A percentile compares a stretch with the other conserved stretches of the same genome.
phyloP scores from a whole-genome alignment of 2,329 filamentous ascomycete species.

The Aspergillus ustus region DNA sequence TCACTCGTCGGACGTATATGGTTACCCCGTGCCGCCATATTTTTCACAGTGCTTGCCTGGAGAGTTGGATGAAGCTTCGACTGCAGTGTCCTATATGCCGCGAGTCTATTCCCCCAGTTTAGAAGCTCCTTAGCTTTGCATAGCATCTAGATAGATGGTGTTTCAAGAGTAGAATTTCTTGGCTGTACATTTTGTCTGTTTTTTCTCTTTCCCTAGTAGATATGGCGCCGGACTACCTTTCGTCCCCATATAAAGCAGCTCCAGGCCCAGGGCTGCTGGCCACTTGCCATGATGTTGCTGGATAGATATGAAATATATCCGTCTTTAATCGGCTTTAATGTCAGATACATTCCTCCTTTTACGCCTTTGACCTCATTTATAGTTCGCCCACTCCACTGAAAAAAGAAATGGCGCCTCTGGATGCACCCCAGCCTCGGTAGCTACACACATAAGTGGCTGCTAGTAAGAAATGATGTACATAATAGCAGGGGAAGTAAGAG shows the following conservation, averaged over 20 bases:
- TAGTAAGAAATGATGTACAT: too few species aligned
- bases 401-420: too few species aligned
- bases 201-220: neutral
- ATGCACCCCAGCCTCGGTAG: too few species aligned
- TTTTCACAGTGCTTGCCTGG: slow-evolving; percentile 88
- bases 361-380: too few species aligned
- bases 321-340: too few species aligned
- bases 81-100: slow-evolving; percentile 95
- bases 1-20: slow-evolving; percentile 88
- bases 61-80: slow-evolving; percentile 94
- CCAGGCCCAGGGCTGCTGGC: neutral
- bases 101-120: slow-evolving; percentile 84
- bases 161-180: neutral
- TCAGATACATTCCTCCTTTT: too few species aligned
- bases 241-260: neutral
- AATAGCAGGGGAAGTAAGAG: too few species aligned
- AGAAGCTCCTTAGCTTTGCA: slow-evolving; percentile 25
- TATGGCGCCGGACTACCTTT: neutral
- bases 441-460: too few species aligned
- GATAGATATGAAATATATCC: too few species aligned
- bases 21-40: slow-evolving; percentile 96
- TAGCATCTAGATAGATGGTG: slow-evolving; percentile 11
- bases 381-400: too few species aligned
- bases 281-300: too few species aligned
- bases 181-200: neutral